phyloP scores from a whole-genome alignment of 352 stramenopile genomes.

The Globisporangium solare region DNA sequence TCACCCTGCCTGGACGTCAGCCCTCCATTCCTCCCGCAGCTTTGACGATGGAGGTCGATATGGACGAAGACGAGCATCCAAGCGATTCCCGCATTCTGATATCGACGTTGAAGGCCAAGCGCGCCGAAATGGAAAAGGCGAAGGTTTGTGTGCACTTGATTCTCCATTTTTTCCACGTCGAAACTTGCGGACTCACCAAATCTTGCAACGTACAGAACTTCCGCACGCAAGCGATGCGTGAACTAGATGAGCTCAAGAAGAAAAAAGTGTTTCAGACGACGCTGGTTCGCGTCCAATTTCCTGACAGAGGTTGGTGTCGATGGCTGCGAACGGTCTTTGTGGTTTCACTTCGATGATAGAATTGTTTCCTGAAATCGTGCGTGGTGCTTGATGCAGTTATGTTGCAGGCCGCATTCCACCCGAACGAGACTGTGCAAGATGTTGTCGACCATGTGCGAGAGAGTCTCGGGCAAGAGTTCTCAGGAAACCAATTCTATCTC shows the following conservation, averaged over 20 bases:
- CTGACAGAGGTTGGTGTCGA: slow-evolving; percentile 56
- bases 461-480: slow-evolving; percentile 28
- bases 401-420: slow-evolving; percentile 80
- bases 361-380: background rate
- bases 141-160: slow-evolving; percentile 30
- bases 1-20: slow-evolving; percentile 36
- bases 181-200: no score
- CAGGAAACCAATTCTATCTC: slow-evolving; percentile 50
- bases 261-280: slow-evolving; percentile 77
- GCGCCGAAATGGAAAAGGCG: slow-evolving; percentile 69
- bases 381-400: slow-evolving; percentile 31
- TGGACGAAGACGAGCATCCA: slow-evolving; percentile 22
- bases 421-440: slow-evolving; percentile 69
- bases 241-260: slow-evolving; percentile 81
- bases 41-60: slow-evolving; percentile 3
- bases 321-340: background rate
- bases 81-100: slow-evolving; percentile 70
- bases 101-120: slow-evolving; percentile 66
- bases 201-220: slow-evolving; percentile 47
- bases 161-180: no score
- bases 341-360: background rate
- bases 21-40: background rate
- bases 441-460: slow-evolving; percentile 62
- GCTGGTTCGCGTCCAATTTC: slow-evolving; percentile 80
- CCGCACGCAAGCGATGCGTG: slow-evolving; percentile 81